Evolutionary conservation across 164 flowering plant species (phyloP).

Genomic region (Cinnamomum micranthum): DNA sequence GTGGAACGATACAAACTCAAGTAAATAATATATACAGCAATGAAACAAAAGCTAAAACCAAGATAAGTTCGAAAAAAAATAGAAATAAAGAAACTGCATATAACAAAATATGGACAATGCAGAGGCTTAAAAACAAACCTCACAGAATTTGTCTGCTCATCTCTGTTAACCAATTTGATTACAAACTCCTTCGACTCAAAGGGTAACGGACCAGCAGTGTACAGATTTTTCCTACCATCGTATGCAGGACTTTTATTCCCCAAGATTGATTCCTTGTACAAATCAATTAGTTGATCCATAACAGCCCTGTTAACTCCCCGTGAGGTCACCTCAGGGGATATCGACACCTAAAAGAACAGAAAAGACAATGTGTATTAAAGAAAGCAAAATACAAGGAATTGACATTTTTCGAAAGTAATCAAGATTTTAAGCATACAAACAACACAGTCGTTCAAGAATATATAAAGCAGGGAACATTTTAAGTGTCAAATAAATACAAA

Average conservation of each 20-base stretch:
- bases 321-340: conserved; percentile 60
- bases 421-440: not conserved
- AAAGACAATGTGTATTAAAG: not conserved
- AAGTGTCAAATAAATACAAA: no score
- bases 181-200: conserved; percentile 55
- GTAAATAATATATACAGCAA: not conserved
- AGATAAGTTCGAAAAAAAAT: not conserved
- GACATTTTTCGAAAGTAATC: no score
- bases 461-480: no score
- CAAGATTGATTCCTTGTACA: conserved; percentile 31
- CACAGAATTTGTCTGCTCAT: conserved; percentile 12
- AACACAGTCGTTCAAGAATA: no score
- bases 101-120: not conserved
- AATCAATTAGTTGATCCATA: conserved; percentile 27
- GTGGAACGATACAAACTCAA: conserved; percentile 8
- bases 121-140: conserved; percentile 9
- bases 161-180: conserved; percentile 31
- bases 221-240: conserved; percentile 71
- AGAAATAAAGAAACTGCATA: not conserved
- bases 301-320: conserved; percentile 42
- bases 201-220: conserved; percentile 58
- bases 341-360: conserved; percentile 43
- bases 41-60: not conserved
- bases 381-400: not conserved
- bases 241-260: conserved; percentile 43